Evolutionary conservation across 2,329 filamentous ascomycete genomes (phyloP).

Genomic region (Dendrostoma leiphaemia): DNA sequence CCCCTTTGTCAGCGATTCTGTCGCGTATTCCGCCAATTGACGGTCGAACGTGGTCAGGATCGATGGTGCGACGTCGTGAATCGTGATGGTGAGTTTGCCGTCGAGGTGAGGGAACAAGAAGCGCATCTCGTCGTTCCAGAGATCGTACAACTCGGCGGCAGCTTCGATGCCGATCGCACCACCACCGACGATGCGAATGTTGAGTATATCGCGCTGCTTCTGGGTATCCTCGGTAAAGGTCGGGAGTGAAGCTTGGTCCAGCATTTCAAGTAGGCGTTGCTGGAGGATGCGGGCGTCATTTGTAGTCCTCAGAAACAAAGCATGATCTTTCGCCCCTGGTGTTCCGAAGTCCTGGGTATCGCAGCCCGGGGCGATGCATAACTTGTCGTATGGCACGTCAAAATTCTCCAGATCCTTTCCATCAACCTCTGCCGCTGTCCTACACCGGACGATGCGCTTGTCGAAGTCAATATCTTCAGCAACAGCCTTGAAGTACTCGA

Average conservation of each 20-base stretch:
- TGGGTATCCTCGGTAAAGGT: conserved; percentile 22
- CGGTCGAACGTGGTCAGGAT: conserved; percentile 40
- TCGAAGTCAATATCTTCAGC: conserved; percentile 37
- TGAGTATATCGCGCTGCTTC: conserved; percentile 32
- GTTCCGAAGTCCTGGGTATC: conserved; percentile 38
- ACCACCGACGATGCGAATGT: conserved; percentile 38
- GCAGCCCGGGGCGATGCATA: conserved; percentile 41
- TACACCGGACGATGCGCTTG: conserved; percentile 31
- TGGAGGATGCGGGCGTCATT: conserved; percentile 33
- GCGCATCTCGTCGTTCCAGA: conserved; percentile 35
- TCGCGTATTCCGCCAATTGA: conserved; percentile 39
- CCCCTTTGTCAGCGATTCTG: conserved; percentile 30
- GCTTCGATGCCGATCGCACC: conserved; percentile 41
- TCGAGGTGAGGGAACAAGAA: conserved; percentile 38
- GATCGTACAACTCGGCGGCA: conserved; percentile 41
- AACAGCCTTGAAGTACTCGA: conserved; percentile 38
- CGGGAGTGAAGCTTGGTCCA: conserved; percentile 24
- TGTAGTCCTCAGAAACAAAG: conserved; percentile 35
- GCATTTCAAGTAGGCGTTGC: conserved; percentile 31
- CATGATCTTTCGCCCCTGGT: conserved; percentile 35
- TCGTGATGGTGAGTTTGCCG: conserved; percentile 36
- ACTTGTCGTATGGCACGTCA: conserved; percentile 37
- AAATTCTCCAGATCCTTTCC: conserved; percentile 29
- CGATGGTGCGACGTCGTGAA: conserved; percentile 41
- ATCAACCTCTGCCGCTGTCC: conserved; percentile 29